Evolutionary conservation across 116 monocot genomes (phyloP).

Genomic region (Cymodocea nodosa): DNA sequence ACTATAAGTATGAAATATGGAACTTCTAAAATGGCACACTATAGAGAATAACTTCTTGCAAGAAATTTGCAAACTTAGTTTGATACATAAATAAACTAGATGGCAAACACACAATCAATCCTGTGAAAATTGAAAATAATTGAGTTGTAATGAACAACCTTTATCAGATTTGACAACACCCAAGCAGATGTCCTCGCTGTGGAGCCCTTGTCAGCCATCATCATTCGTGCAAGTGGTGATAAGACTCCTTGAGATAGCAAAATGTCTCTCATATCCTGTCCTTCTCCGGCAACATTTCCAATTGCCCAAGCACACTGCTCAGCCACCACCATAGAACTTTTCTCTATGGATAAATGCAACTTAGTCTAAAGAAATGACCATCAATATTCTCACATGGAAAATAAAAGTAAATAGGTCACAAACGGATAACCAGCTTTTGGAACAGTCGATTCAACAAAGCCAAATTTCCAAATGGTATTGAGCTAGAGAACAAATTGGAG

Average conservation of each 20-base stretch:
- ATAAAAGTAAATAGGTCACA: too few relatives aligned
- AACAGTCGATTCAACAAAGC: too few relatives aligned
- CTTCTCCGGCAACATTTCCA: conserved; percentile 97
- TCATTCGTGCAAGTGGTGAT: conserved; percentile 68
- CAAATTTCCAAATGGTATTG: too few relatives aligned
- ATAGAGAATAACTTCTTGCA: too few relatives aligned
- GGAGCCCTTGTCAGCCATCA: conserved; percentile 67
- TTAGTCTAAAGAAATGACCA: too few relatives aligned
- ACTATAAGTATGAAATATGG: too few relatives aligned
- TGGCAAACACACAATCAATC: not conserved
- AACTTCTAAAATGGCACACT: too few relatives aligned
- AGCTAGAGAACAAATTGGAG: too few relatives aligned
- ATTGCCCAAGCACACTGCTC: conserved; percentile 99
- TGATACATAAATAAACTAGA: too few relatives aligned
- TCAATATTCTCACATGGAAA: too few relatives aligned
- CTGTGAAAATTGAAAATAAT: not conserved
- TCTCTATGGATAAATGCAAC: conserved; percentile 37
- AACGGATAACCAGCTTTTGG: too few relatives aligned
- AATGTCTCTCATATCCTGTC: conserved; percentile 60
- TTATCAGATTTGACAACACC: conserved; percentile 93
- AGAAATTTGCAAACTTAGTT: too few relatives aligned
- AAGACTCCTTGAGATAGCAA: conserved; percentile 81
- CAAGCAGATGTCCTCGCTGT: conserved; percentile 84
- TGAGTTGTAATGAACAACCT: conserved; percentile 25
- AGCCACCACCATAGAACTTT: conserved; percentile 70